These are phyloP conservation scores for Mycena sanguinolenta DNA, from an alignment of 768 basidiomycete genomes.

Conservation along the genomic window DNA sequence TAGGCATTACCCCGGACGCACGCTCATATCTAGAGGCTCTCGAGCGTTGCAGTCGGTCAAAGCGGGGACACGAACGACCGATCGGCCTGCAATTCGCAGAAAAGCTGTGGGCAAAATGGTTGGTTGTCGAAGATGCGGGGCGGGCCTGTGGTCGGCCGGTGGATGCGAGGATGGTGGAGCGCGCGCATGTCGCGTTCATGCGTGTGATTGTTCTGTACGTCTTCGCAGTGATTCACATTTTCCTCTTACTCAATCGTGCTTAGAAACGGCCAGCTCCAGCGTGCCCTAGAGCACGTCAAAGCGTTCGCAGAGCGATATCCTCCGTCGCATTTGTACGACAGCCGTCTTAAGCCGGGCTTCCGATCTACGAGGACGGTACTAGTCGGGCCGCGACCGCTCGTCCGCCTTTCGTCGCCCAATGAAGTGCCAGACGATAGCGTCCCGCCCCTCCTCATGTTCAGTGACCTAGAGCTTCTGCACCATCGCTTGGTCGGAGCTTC, in stretches of 20 bases:
- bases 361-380: conserved; percentile 74
- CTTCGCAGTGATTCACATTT: conserved; percentile 15
- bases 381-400: conserved; percentile 69
- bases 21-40: conserved; percentile 75
- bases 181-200: conserved; percentile 77
- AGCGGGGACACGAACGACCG: conserved; percentile 60
- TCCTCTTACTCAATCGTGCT: conserved; percentile 2
- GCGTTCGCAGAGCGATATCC: conserved; percentile 77
- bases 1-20: conserved; percentile 61
- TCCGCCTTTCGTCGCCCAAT: conserved; percentile 72
- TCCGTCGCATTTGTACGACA: conserved; percentile 60
- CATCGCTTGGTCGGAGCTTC: conserved; percentile 69
- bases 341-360: conserved; percentile 58
- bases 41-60: conserved; percentile 68
- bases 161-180: conserved; percentile 71
- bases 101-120: conserved; percentile 79
- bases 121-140: conserved; percentile 56
- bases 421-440: conserved; percentile 83
- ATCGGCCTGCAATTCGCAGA: conserved; percentile 66
- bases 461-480: conserved; percentile 85
- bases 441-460: conserved; percentile 83
- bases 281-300: conserved; percentile 69
- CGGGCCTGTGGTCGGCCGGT: conserved; percentile 45
- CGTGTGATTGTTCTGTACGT: conserved; percentile 73
- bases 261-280: conserved; percentile 64